Evolutionary conservation across 371 early-diverging fungal species (phyloP).

Genomic region (Mortierella sp.): DNA sequence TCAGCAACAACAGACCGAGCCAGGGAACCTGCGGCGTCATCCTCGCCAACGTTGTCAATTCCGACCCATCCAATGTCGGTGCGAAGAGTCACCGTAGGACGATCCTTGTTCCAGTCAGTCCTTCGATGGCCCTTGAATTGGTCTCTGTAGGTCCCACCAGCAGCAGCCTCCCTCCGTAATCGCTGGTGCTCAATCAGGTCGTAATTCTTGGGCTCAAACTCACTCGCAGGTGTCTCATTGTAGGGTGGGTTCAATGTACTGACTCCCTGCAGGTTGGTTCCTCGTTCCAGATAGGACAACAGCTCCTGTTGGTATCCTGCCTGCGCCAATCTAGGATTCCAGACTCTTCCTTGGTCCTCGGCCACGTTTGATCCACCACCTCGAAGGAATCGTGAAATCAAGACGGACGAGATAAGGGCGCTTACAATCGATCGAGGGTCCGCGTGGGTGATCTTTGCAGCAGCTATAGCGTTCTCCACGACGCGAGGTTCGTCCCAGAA

Average conservation of each 20-base stretch:
- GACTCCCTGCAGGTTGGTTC: constrained; percentile 24
- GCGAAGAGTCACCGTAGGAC: constrained; percentile 29
- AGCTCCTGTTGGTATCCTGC: constrained; percentile 24
- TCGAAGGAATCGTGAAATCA: constrained; percentile 68
- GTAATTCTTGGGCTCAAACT: constrained; percentile 33
- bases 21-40: constrained; percentile 54
- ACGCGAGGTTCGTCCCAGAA: constrained; percentile 77
- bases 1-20: constrained; percentile 66
- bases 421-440: constrained; percentile 76
- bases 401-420: constrained; percentile 67
- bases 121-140: background rate
- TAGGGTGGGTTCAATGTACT: constrained; percentile 6
- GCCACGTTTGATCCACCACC: constrained; percentile 40
- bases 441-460: constrained; percentile 74
- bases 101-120: constrained; percentile 26
- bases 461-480: constrained; percentile 68
- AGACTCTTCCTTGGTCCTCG: constrained; percentile 42
- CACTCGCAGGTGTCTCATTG: background rate
- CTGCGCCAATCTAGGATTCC: constrained; percentile 39
- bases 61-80: constrained; percentile 51
- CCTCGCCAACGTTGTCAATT: constrained; percentile 54
- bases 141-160: constrained; percentile 11
- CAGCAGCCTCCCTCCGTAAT: background rate
- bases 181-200: background rate
- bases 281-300: constrained; percentile 32